These are phyloP conservation scores for Vigna reflexopilosa DNA, from an alignment of 306 rosid species.

Conservation along the genomic window DNA sequence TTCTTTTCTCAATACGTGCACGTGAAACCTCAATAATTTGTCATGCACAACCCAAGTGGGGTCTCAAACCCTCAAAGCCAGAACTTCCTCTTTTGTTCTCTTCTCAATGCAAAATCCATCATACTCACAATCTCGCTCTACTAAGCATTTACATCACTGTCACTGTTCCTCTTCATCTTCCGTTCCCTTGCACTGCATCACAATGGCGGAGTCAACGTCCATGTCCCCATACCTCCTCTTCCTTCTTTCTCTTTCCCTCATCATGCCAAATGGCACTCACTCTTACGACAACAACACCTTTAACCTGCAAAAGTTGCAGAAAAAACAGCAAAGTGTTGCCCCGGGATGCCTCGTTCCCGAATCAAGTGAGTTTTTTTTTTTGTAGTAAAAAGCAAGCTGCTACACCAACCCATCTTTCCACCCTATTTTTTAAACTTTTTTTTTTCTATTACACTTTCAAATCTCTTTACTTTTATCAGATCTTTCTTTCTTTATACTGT, in stretches of 20 bases:
- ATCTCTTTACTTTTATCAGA: too few relatives aligned
- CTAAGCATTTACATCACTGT: not conserved
- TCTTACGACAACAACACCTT: not conserved
- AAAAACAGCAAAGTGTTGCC: slow-evolving; percentile 6
- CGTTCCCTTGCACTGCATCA: not conserved
- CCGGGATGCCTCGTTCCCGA: too few relatives aligned
- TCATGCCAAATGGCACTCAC: not conserved
- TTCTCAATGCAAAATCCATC: not conserved
- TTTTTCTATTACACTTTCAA: too few relatives aligned
- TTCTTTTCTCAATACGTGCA: not conserved
- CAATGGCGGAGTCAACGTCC: not conserved
- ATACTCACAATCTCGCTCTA: not conserved
- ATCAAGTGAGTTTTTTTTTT: too few relatives aligned
- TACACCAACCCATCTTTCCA: too few relatives aligned
- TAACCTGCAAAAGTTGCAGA: slow-evolving; percentile 16
- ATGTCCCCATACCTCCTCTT: not conserved
- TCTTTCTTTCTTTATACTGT: too few relatives aligned
- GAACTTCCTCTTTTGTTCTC: not conserved
- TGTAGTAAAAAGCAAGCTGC: too few relatives aligned
- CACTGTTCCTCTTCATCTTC: not conserved
- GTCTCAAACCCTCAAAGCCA: not conserved
- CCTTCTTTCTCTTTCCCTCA: slow-evolving; percentile 10
- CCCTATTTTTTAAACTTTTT: too few relatives aligned
- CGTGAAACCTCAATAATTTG: slow-evolving; percentile 1
- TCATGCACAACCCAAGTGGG: slow-evolving; percentile 9